Base-by-base conservation (phyloP, 2,329 filamentous ascomycete species). In the Pezizomycotina sp. region DNA sequence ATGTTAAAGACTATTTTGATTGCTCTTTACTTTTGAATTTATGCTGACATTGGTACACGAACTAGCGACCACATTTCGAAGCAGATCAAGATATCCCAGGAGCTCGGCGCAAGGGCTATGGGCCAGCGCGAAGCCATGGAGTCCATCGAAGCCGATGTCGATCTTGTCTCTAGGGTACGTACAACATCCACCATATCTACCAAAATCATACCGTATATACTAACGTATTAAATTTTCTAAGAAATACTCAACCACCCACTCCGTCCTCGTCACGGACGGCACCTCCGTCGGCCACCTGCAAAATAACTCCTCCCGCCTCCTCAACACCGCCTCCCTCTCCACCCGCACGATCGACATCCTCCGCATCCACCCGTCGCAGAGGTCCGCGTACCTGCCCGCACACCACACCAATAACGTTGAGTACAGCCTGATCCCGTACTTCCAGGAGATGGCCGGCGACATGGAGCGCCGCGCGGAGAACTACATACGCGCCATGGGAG, bases 11-110 rank as follows among this genome's bases (percentile, higher is more conserved):
- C n/a, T n/a, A n/a, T n/a, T n/a, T n/a, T n/a, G n/a, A n/a, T n/a
- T n/a, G n/a, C n/a, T n/a, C n/a, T n/a, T n/a, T n/a, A n/a, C n/a
- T n/a, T n/a, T n/a, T n/a, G n/a, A n/a, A n/a, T n/a, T n/a, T n/a
- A n/a, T n/a, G n/a, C n/a, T n/a, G n/a, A n/a, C n/a, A n/a, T n/a
- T n/a, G n/a, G n/a, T n/a, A n/a, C n/a, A n/a, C n/a, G n/a, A n/a
- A n/a, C n/a, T n/a, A n/a, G n/a, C 57, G 69, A 70, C 39, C 71
- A 76, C 47, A 86, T 98, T 49, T 71, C 81, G 50, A 66, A 68
- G 35, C 82, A 89, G 54, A 83, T 92, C 52, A 66, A 68, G 40
- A 75, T 77, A 56, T 76, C 80, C 53, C 71, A 77, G 48, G 71
- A 91, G 48, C 74, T 86, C 38, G 74, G 79, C 45, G 69, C 71